phyloP scores from a whole-genome alignment of 1,284 basidiomycete species.

The Sphaerobolus stellatus region DNA sequence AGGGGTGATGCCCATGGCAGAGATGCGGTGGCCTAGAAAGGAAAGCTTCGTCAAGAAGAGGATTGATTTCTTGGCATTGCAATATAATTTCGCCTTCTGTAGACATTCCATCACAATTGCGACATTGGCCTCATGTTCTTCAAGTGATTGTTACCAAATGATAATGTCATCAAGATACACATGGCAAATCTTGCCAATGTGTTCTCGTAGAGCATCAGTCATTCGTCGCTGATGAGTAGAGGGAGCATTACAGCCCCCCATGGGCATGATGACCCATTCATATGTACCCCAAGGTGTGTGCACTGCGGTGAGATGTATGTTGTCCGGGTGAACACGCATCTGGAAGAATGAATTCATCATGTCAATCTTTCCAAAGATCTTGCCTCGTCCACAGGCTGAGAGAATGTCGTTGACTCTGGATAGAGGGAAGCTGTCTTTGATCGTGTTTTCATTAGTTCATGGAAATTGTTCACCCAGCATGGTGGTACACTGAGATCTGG shows the following conservation, averaged over 20 bases:
- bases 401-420: no score
- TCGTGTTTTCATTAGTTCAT: constrained; percentile 33
- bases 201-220: constrained; percentile 27
- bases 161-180: no score
- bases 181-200: no score
- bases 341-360: no score
- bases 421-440: no score
- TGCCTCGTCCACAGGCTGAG: no score
- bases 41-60: constrained; percentile 27
- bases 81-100: constrained; percentile 20
- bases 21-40: constrained; percentile 39
- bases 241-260: no score
- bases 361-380: constrained; percentile 33
- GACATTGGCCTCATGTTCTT: constrained; percentile 37
- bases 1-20: constrained; percentile 28
- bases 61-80: constrained; percentile 30
- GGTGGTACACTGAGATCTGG: constrained; percentile 34
- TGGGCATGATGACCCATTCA: no score
- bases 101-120: constrained; percentile 28
- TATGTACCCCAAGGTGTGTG: no score
- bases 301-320: constrained; percentile 30
- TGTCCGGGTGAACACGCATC: constrained; percentile 35
- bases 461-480: constrained; percentile 42
- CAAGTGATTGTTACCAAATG: constrained; percentile 38
- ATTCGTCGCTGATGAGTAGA: no score